Conservation (phyloP, 1,284 basidiomycete genomes). For the Ustilago trichophora region DNA sequence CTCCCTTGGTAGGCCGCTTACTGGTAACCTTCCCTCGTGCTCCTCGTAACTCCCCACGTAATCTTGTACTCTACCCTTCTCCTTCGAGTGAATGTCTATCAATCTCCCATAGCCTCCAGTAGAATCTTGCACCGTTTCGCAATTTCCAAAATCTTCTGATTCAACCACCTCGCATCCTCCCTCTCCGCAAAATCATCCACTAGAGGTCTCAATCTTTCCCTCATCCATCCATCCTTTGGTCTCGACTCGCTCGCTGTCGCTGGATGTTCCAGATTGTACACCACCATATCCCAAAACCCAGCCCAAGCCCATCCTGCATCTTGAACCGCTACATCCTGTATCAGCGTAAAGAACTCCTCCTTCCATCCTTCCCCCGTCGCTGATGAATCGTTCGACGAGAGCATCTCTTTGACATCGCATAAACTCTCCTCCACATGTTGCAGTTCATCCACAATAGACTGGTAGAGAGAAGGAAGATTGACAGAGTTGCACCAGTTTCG, state of each 20-base stretch:
- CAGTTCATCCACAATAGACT: constrained; percentile 67
- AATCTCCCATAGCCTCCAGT: not conserved
- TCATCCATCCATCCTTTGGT: constrained; percentile 14
- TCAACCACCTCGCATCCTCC: constrained; percentile 17
- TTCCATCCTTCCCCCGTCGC: constrained; percentile 46
- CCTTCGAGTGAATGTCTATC: too few species aligned
- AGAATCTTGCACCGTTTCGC: constrained; percentile 7
- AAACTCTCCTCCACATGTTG: constrained; percentile 68
- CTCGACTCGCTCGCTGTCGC: constrained; percentile 7
- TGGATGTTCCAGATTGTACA: constrained; percentile 25
- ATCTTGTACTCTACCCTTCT: not conserved
- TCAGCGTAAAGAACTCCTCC: constrained; percentile 41
- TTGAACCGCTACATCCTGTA: constrained; percentile 50
- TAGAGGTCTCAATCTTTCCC: constrained; percentile 10
- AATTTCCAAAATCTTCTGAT: constrained; percentile 4
- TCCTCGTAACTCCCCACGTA: constrained; percentile 39
- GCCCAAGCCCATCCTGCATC: constrained; percentile 64
- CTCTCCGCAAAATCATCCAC: constrained; percentile 11
- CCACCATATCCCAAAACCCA: constrained; percentile 61
- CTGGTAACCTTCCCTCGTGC: constrained; percentile 56
- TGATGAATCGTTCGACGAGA: too few species aligned
- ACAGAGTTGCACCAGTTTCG: constrained; percentile 70
- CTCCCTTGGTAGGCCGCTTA: constrained; percentile 49
- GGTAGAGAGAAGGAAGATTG: constrained; percentile 69
- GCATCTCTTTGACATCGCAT: constrained; percentile 68